Evolutionary conservation across 2,329 filamentous ascomycete genomes (phyloP).

Genomic region (Eurotiales sp.): DNA sequence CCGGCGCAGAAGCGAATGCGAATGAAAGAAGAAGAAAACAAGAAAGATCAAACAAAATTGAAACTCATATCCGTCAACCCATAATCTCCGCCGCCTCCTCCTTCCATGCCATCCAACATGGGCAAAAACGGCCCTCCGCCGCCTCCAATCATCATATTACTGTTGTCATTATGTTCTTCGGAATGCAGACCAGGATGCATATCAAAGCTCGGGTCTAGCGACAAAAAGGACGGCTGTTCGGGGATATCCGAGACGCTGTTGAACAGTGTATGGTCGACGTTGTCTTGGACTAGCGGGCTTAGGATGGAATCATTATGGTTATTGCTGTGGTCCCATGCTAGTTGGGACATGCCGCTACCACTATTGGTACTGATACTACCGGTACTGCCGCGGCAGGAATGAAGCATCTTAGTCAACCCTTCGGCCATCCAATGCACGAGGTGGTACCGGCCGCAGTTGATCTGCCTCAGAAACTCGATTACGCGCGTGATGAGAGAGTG

Average conservation of each 20-base stretch:
- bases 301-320: not conserved
- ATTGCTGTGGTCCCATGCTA: conserved; percentile 4
- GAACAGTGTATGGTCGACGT: conserved; percentile 9
- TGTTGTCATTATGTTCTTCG: conserved; percentile 1
- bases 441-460: conserved; percentile 27
- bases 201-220: conserved; percentile 12
- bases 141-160: not conserved
- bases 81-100: conserved; percentile 10
- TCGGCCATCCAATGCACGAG: conserved; percentile 30
- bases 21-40: no score
- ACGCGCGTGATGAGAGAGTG: conserved; percentile 25
- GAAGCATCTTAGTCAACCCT: conserved; percentile 29
- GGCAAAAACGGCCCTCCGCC: conserved; percentile 11
- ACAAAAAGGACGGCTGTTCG: conserved; percentile 15
- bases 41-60: conserved; percentile 13
- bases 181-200: conserved; percentile 4
- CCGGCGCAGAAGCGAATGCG: not conserved
- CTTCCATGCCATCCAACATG: conserved; percentile 12
- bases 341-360: no score
- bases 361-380: conserved; percentile 3
- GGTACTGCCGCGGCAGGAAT: conserved; percentile 3
- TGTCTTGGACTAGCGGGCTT: conserved; percentile 1
- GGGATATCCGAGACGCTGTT: conserved; percentile 13
- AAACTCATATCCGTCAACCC: conserved; percentile 13
- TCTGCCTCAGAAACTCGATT: conserved; percentile 26